These are phyloP conservation scores for Chytriomyces sp. DNA, from an alignment of 192 early-diverging fungal genomes.

Conservation along the genomic window DNA sequence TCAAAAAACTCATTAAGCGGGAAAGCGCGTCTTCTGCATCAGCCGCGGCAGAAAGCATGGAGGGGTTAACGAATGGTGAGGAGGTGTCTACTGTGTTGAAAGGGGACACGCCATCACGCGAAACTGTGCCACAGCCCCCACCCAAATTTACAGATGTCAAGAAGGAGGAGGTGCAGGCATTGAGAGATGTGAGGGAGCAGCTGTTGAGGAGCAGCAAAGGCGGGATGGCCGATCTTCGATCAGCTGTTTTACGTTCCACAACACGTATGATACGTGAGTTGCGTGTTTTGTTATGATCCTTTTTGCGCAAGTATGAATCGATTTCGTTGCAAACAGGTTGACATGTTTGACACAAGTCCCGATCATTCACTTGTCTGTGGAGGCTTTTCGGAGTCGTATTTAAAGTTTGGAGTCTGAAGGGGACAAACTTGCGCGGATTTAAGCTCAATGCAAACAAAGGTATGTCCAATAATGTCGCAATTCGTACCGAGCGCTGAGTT, in stretches of 20 bases:
- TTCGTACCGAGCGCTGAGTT: neutral
- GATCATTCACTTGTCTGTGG: slow-evolving; percentile 82
- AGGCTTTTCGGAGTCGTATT: slow-evolving; percentile 93
- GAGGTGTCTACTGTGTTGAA: no score
- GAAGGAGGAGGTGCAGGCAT: slow-evolving; percentile 73
- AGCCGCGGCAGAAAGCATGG: no score
- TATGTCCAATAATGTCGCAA: slow-evolving; percentile 48
- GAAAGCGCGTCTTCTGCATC: slow-evolving; percentile 48
- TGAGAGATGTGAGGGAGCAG: slow-evolving; percentile 79
- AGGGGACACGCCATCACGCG: no score
- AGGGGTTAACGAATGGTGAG: no score
- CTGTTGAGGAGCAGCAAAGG: slow-evolving; percentile 30
- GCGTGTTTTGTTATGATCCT: neutral
- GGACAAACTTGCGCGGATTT: slow-evolving; percentile 2
- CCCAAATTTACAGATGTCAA: slow-evolving; percentile 76
- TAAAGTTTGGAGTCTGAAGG: slow-evolving; percentile 89
- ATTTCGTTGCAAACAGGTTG: no score
- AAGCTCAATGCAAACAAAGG: slow-evolving; percentile 33
- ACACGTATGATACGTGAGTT: slow-evolving; percentile 71
- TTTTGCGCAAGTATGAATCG: neutral
- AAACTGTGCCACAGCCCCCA: no score
- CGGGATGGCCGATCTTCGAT: slow-evolving; percentile 75
- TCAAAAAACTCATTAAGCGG: slow-evolving; percentile 54
- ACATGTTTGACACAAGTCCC: slow-evolving; percentile 86
- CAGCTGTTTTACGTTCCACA: slow-evolving; percentile 96